A percentile compares a stretch with the other conserved stretches of the same genome.
Conservation (phyloP, 768 basidiomycete genomes). For the Podaxis rugospora region DNA sequence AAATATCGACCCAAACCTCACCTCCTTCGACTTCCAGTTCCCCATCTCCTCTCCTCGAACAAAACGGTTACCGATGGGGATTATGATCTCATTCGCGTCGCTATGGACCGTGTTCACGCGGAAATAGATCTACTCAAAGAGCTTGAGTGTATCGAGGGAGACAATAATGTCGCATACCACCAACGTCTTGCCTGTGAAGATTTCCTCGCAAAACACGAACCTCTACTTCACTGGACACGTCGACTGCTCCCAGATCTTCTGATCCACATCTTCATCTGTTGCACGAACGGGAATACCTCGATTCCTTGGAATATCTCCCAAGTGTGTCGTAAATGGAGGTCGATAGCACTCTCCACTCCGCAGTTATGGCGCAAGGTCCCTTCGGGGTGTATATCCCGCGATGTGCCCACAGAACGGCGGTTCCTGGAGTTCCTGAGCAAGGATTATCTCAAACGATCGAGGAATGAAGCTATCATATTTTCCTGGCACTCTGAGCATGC, state of each 20-base stretch:
- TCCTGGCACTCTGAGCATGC: not conserved
- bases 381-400: not conserved
- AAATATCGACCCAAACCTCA: not conserved
- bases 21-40: not conserved
- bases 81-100: not conserved
- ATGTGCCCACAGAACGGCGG: not conserved
- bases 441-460: not conserved
- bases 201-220: not conserved
- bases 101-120: not conserved
- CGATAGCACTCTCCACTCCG: constrained; percentile 28
- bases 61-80: not conserved
- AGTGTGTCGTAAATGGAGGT: constrained; percentile 38
- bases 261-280: not conserved
- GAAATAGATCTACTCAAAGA: not conserved
- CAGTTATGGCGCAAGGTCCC: constrained; percentile 36
- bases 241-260: not conserved
- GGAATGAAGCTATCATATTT: not conserved
- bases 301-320: constrained; percentile 26
- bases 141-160: not conserved
- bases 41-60: not conserved
- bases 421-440: not conserved
- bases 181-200: not conserved
- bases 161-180: not conserved
- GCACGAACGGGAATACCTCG: not conserved
- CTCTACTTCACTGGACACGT: constrained; percentile 1